Evolutionary conservation across 345 rosid species (phyloP).

Genomic region (Hibiscus mutabilis): DNA sequence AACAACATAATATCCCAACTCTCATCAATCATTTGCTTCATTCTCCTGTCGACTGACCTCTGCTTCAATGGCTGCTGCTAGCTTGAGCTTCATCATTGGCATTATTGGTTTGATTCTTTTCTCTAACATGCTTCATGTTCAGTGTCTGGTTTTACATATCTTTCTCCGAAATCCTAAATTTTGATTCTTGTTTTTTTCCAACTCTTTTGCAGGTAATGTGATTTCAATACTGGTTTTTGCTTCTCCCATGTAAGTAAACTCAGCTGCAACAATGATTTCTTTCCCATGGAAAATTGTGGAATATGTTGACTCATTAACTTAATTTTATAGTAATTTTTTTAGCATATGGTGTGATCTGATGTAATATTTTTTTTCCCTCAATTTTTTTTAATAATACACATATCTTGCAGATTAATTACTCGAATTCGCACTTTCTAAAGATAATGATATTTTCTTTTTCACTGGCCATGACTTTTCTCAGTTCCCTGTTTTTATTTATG

Average conservation of each 20-base stretch:
- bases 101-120: slow-evolving; percentile 30
- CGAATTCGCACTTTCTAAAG: no score
- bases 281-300: neutral
- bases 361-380: no score
- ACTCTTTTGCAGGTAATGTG: slow-evolving; percentile 36
- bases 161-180: neutral
- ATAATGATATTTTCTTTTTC: no score
- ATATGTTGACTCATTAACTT: no score
- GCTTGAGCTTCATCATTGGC: slow-evolving; percentile 53
- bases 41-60: neutral
- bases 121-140: neutral
- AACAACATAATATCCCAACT: neutral
- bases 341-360: no score
- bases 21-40: neutral
- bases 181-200: neutral
- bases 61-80: slow-evolving; percentile 10
- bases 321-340: no score
- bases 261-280: neutral
- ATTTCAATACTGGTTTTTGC: slow-evolving; percentile 46
- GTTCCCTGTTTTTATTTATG: no score
- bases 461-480: no score
- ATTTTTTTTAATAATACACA: no score
- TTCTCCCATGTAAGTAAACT: slow-evolving; percentile 50
- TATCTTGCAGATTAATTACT: no score
- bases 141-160: neutral